Base-by-base conservation (phyloP, 352 stramenopile genomes). In the Phytophthora palmivora region DNA sequence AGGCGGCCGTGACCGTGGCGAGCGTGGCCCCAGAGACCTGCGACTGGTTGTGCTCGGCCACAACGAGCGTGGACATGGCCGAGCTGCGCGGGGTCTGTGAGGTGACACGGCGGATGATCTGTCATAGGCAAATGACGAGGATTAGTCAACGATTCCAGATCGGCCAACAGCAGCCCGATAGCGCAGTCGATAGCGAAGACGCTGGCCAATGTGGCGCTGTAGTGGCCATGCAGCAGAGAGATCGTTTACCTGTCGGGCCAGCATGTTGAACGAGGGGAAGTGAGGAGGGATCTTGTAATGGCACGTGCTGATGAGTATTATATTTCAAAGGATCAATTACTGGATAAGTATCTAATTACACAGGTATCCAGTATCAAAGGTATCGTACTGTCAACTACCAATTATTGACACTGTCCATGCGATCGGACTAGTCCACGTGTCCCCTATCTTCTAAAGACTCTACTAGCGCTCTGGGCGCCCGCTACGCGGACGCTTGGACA, bases 1-100 rank as follows among this genome's bases (percentile, higher is more conserved):
- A 66, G 6, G 93, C 91, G 14, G 93, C 93, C 46, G 92, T 97
- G 28, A 98, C 74, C 15, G 89, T 85, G 61, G 82, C 82, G 42
- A 98, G 72, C 50, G 93, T 97, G 39, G 69, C 79, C 16, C 76
- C 67, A 0, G 79, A 91, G 22, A 97, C 61, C 24, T 82, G 71
- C 51, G 79, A 70, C 41, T 76, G 69, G 74, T 96, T 93, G 76
- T 96, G 87, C 73, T 96, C 90, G 47, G 89, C 89, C 47, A 97
- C 71, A 30, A 97, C 87, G n/a, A 97, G 68, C 36, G 86, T 94
- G 50, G 86, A 92, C 52, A 95, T 77, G 45, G 63, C 69, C 36
- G 65, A 53, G 16, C 34, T 51, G 30, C 63, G 56, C 11, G 67
- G 26, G 43, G 67, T 63, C 39, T 76, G 61, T 56, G 63, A 76